phyloP scores from a whole-genome alignment of 257 asterid genomes.

The Nemophila menziesii region DNA sequence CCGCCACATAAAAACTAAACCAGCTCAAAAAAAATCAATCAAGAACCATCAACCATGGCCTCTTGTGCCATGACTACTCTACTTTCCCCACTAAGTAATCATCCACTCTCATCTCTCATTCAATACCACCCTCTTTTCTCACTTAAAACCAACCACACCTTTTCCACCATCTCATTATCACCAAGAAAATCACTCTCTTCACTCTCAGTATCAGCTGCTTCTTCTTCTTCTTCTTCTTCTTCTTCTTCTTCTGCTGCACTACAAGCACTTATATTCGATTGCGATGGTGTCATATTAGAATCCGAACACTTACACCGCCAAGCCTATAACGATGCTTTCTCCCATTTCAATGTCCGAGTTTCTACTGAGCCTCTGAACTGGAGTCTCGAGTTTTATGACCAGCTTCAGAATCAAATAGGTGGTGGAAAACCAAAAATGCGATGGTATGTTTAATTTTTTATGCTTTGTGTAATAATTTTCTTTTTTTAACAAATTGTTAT shows the following conservation, averaged over 20 bases:
- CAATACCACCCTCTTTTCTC: constrained; percentile 26
- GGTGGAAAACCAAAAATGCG: constrained; percentile 98
- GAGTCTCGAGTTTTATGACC: constrained; percentile 74
- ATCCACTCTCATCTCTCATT: constrained; percentile 22
- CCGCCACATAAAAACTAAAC: too few species aligned
- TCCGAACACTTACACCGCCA: constrained; percentile 93
- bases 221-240: constrained; percentile 36
- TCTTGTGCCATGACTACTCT: constrained; percentile 20
- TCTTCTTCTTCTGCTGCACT: constrained; percentile 36
- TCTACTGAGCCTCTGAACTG: constrained; percentile 46
- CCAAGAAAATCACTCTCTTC: constrained; percentile 14
- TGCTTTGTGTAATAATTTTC: not conserved
- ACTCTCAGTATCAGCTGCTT: constrained; percentile 30
- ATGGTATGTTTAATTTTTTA: constrained; percentile 34
- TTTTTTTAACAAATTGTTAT: constrained; percentile 1
- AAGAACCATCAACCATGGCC: constrained; percentile 41
- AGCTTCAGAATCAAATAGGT: constrained; percentile 67
- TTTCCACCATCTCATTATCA: constrained; percentile 7
- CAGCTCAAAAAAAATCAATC: not conserved
- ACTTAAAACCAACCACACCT: constrained; percentile 15
- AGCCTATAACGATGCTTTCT: constrained; percentile 87
- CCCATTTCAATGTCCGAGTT: constrained; percentile 71
- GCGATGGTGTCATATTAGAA: constrained; percentile 86
- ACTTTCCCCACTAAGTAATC: constrained; percentile 37
- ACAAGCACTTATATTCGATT: constrained; percentile 77